Evolutionary conservation across 2,329 filamentous ascomycete species (phyloP).

Genomic region (Fusarium transvaalense): DNA sequence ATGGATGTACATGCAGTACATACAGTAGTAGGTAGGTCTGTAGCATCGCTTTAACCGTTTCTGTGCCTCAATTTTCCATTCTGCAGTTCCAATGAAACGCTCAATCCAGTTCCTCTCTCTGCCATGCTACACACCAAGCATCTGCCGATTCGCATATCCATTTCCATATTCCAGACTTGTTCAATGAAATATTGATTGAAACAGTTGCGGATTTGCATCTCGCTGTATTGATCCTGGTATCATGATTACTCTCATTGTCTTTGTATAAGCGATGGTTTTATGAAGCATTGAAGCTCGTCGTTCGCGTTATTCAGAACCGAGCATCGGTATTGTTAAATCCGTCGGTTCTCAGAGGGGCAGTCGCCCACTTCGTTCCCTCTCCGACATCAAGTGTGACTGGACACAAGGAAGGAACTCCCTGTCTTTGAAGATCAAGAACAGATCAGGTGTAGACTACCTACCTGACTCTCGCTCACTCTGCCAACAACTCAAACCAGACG

Average conservation of each 20-base stretch:
- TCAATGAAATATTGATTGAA: not conserved
- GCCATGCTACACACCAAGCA: conserved; percentile 26
- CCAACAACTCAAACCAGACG: conserved; percentile 21
- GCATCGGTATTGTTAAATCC: conserved; percentile 41
- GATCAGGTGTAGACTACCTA: not conserved
- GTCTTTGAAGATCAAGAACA: not conserved
- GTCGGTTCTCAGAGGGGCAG: conserved; percentile 10
- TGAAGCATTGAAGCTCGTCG: conserved; percentile 27
- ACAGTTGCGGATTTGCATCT: not conserved
- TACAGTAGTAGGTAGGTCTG: not conserved
- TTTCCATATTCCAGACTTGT: conserved; percentile 11
- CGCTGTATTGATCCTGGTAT: not conserved
- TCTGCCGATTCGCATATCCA: conserved; percentile 26
- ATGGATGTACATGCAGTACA: not conserved
- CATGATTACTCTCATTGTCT: not conserved
- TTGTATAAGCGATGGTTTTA: not conserved
- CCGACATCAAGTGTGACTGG: conserved; percentile 6
- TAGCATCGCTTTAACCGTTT: not conserved
- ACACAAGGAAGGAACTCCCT: conserved; percentile 2
- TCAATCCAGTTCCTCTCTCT: conserved; percentile 19
- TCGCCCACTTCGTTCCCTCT: conserved; percentile 12
- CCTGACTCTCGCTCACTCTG: conserved; percentile 8
- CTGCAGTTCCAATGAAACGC: conserved; percentile 12
- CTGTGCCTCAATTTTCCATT: conserved; percentile 24
- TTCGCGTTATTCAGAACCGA: conserved; percentile 46